Evolutionary conservation across 1,284 basidiomycete species (phyloP).

Genomic region (Caloboletus inedulis): DNA sequence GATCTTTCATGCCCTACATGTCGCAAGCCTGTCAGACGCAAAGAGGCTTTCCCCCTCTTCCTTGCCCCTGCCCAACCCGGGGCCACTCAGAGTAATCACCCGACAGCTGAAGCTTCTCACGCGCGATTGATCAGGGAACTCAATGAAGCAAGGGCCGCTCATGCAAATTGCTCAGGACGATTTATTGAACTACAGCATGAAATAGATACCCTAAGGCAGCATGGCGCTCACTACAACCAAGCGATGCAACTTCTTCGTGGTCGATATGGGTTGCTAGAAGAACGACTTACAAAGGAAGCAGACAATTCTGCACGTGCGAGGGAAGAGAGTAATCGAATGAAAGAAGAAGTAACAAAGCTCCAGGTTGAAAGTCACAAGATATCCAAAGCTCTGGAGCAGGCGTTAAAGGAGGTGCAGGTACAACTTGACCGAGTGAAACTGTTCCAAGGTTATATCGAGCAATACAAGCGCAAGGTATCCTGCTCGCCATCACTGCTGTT

Average conservation of each 20-base stretch:
- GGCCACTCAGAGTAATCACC: not conserved
- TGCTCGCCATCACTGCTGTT: not conserved
- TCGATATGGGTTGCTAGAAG: slow-evolving; percentile 16
- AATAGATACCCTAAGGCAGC: slow-evolving; percentile 12
- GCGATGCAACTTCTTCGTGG: slow-evolving; percentile 13
- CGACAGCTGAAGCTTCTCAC: slow-evolving; percentile 4
- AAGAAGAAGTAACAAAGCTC: slow-evolving; percentile 21
- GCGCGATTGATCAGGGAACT: slow-evolving; percentile 16
- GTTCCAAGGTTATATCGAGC: slow-evolving; percentile 21
- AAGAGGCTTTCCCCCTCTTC: slow-evolving; percentile 29
- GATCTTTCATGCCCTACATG: slow-evolving; percentile 26
- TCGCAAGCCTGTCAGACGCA: slow-evolving; percentile 29
- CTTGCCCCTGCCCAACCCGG: slow-evolving; percentile 19
- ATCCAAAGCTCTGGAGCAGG: slow-evolving; percentile 16
- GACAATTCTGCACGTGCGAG: slow-evolving; percentile 3
- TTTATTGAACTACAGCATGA: slow-evolving; percentile 15
- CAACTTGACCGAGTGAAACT: slow-evolving; percentile 20
- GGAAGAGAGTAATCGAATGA: slow-evolving; percentile 14
- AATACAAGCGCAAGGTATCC: slow-evolving; percentile 20
- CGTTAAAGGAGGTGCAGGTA: slow-evolving; percentile 15
- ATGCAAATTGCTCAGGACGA: slow-evolving; percentile 15
- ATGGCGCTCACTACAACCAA: slow-evolving; percentile 8
- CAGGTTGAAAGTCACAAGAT: slow-evolving; percentile 26
- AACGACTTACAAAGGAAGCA: slow-evolving; percentile 11
- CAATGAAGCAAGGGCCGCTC: slow-evolving; percentile 10